Percentiles rank a stretch among this genome's conserved stretches.
Evolutionary conservation across 495 filamentous ascomycete species (phyloP).

Genomic region (Alectoria sarmentosa): DNA sequence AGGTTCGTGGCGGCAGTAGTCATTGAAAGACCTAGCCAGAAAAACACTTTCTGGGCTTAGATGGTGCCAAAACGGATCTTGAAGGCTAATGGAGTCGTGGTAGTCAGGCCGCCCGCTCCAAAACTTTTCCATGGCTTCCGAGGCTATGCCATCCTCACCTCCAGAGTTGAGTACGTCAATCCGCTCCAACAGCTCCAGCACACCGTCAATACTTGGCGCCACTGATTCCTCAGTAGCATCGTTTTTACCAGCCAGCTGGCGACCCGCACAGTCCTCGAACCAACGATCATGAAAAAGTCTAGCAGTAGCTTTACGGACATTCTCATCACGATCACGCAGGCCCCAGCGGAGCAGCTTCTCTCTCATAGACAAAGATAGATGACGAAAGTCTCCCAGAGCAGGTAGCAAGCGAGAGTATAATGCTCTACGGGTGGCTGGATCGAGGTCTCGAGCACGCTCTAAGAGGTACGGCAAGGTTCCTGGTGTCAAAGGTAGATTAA

Average conservation of each 20-base stretch:
- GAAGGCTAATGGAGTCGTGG: slow-evolving; percentile 69
- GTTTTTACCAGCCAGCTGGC: slow-evolving; percentile 42
- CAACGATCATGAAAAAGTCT: slow-evolving; percentile 89
- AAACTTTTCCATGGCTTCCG: slow-evolving; percentile 90
- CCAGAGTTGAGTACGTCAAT: slow-evolving; percentile 90
- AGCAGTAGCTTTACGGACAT: slow-evolving; percentile 83
- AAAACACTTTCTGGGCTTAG: slow-evolving; percentile 83
- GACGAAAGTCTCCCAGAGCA: slow-evolving; percentile 88
- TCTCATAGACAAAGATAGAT: slow-evolving; percentile 89
- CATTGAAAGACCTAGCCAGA: slow-evolving; percentile 83
- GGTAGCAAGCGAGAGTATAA: slow-evolving; percentile 86
- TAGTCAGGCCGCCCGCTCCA: slow-evolving; percentile 95
- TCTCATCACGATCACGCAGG: slow-evolving; percentile 88
- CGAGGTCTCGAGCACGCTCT: slow-evolving; percentile 83
- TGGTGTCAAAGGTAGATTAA: slow-evolving; percentile 78
- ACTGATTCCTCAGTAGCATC: slow-evolving; percentile 41
- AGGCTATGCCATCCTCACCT: slow-evolving; percentile 78
- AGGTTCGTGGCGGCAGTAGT: slow-evolving; percentile 70
- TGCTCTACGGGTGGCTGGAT: slow-evolving; percentile 71
- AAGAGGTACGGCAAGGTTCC: slow-evolving; percentile 83
- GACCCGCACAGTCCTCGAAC: slow-evolving; percentile 86
- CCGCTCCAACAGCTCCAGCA: slow-evolving; percentile 87
- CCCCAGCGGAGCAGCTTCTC: slow-evolving; percentile 97
- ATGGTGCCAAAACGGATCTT: slow-evolving; percentile 81
- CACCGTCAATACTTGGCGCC: slow-evolving; percentile 61